These are phyloP conservation scores for Aspergillus terreus DNA, from an alignment of 2,329 filamentous ascomycete genomes.

Conservation along the genomic window DNA sequence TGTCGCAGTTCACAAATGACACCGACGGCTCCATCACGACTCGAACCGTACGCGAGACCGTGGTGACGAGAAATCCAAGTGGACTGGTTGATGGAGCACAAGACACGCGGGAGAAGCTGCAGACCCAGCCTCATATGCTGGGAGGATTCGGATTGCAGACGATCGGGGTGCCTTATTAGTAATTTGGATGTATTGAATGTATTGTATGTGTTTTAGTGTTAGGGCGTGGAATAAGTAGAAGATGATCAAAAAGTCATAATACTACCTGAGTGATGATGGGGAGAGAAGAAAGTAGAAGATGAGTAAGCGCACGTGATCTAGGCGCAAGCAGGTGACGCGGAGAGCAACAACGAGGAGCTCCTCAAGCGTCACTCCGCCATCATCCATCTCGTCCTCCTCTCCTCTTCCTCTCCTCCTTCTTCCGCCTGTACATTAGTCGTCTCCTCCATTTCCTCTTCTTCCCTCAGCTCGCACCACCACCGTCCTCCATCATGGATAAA, in stretches of 20 bases:
- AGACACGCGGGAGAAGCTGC: conserved; percentile 2
- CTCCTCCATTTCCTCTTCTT: background rate
- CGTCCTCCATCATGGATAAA: conserved; percentile 68
- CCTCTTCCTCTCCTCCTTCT: background rate
- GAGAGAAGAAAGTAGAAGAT: too few relatives aligned
- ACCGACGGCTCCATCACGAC: background rate
- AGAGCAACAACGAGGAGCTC: conserved; percentile 14
- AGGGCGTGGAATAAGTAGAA: background rate
- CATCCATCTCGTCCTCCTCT: conserved; percentile 2
- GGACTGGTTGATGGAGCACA: background rate
- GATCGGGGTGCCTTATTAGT: conserved; percentile 7
- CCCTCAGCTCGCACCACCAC: background rate
- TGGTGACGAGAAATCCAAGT: background rate
- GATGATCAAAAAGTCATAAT: background rate
- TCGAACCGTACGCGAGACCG: background rate
- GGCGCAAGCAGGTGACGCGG: conserved; percentile 15
- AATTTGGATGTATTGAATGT: background rate
- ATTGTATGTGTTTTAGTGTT: background rate
- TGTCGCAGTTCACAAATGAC: background rate
- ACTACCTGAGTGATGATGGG: too few relatives aligned
- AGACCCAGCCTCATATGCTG: background rate
- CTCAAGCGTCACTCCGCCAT: conserved; percentile 13
- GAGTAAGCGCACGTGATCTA: conserved; percentile 6
- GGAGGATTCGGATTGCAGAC: background rate
- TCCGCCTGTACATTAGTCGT: background rate